Percentiles rank a stretch among this genome's conserved stretches.
Evolutionary conservation across 2,329 filamentous ascomycete species (phyloP).

Genomic region (Claviceps monticola): DNA sequence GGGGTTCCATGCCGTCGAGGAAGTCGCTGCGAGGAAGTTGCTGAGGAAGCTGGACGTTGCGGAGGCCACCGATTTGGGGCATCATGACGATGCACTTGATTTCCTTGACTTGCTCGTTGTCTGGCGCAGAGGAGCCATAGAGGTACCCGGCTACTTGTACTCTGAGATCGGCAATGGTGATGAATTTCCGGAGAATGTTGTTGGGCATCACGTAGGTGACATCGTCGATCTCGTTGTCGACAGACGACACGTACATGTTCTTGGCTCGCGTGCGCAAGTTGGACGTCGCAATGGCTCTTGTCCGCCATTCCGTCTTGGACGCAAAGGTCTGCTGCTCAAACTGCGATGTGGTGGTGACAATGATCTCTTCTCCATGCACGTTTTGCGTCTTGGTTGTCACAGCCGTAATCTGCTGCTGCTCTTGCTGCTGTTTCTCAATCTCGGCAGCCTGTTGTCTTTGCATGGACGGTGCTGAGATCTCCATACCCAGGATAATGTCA

Average conservation of each 20-base stretch:
- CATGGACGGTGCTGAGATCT: constrained; percentile 94
- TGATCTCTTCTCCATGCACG: constrained; percentile 90
- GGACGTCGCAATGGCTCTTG: constrained; percentile 87
- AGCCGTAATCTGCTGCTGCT: constrained; percentile 90
- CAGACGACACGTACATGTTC: constrained; percentile 97
- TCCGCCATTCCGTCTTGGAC: constrained; percentile 98
- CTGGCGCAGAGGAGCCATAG: constrained; percentile 81
- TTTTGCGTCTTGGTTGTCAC: constrained; percentile 98
- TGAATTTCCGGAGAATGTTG: constrained; percentile 96
- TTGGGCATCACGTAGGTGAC: constrained; percentile 98
- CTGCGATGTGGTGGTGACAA: constrained; percentile 94
- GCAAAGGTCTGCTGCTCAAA: constrained; percentile 97
- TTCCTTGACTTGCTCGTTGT: constrained; percentile 96
- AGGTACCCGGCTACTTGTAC: constrained; percentile 94
- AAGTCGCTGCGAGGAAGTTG: constrained; percentile 87
- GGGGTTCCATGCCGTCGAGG: constrained; percentile 70
- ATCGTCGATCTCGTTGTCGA: constrained; percentile 81
- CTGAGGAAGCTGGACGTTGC: constrained; percentile 81
- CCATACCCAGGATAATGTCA: constrained; percentile 98
- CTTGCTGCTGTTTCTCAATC: constrained; percentile 97
- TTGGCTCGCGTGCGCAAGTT: constrained; percentile 89
- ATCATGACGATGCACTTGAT: constrained; percentile 95
- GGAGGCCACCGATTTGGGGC: constrained; percentile 86
- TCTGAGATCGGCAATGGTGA: constrained; percentile 88
- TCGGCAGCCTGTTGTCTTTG: constrained; percentile 96